Percentiles rank a stretch among this genome's conserved stretches.
These are phyloP conservation scores for Rhizodiscina lignyota DNA, from an alignment of 495 filamentous ascomycete genomes.

Conservation along the genomic window DNA sequence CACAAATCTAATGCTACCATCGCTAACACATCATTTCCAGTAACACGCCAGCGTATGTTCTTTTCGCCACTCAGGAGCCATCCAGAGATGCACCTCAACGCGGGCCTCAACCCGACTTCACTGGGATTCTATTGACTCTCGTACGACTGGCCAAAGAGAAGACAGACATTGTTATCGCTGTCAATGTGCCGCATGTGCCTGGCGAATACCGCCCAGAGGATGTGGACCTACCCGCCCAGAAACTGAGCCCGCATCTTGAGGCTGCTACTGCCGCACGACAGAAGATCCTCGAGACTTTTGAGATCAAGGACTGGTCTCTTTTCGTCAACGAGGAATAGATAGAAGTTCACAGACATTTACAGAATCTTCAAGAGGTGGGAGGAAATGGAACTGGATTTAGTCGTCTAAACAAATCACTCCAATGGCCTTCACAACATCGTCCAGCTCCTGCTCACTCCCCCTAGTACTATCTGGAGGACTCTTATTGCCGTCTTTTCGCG, in stretches of 20 bases:
- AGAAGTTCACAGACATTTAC: too few species aligned
- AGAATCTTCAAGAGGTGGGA: too few species aligned
- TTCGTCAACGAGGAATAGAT: conserved; percentile 43
- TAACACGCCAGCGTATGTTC: conserved; percentile 10
- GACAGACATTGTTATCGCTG: conserved; percentile 75
- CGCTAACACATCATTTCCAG: conserved; percentile 27
- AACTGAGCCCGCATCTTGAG: conserved; percentile 43
- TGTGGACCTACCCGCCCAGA: conserved; percentile 42
- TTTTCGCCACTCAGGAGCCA: conserved; percentile 18
- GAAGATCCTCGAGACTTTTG: conserved; percentile 50
- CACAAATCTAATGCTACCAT: too few species aligned
- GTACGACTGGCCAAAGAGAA: conserved; percentile 54
- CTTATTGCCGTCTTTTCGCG: conserved; percentile 17
- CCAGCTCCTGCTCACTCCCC: not conserved
- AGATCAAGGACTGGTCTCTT: conserved; percentile 67
- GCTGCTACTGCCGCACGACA: conserved; percentile 39
- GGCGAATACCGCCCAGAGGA: conserved; percentile 47
- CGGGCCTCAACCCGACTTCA: conserved; percentile 27
- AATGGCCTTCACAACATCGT: not conserved
- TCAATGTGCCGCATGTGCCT: conserved; percentile 72
- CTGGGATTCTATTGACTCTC: conserved; percentile 48
- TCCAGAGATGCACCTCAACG: conserved; percentile 13
- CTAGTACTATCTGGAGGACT: not conserved
- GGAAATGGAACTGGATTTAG: not conserved
- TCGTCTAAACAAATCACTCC: not conserved